Conservation (phyloP, 345 rosid genomes). For the Populus nigra region DNA sequence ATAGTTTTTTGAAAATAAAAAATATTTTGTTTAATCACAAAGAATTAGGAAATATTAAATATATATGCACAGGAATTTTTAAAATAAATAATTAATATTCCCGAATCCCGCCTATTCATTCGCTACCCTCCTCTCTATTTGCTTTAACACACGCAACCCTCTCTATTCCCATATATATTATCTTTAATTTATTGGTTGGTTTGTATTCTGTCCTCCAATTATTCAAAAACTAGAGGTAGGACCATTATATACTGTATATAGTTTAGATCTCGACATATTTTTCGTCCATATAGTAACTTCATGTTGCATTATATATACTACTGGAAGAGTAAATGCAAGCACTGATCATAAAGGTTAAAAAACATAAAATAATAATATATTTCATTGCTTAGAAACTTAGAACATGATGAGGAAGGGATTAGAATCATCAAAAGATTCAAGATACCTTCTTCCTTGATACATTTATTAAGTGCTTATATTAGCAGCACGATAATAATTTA, state of each 20-base stretch:
- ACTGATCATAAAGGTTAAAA: background rate
- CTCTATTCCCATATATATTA: background rate
- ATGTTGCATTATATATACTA: background rate
- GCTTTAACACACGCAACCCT: background rate
- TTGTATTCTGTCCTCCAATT: background rate
- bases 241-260: background rate
- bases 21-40: background rate
- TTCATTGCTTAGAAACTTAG: background rate
- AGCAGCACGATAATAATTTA: background rate
- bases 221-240: background rate
- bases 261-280: background rate
- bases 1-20: no score
- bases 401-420: background rate
- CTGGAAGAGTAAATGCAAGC: background rate
- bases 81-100: no score
- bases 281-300: background rate
- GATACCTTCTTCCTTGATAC: background rate
- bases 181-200: background rate
- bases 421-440: constrained; percentile 12
- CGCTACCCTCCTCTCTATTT: background rate
- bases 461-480: background rate
- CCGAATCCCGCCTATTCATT: background rate
- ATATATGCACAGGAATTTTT: no score
- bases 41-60: background rate
- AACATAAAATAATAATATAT: background rate